Percentiles rank a stretch among this genome's conserved stretches.
Conservation (phyloP, 352 stramenopile genomes). For the Pythium sukuiense region DNA sequence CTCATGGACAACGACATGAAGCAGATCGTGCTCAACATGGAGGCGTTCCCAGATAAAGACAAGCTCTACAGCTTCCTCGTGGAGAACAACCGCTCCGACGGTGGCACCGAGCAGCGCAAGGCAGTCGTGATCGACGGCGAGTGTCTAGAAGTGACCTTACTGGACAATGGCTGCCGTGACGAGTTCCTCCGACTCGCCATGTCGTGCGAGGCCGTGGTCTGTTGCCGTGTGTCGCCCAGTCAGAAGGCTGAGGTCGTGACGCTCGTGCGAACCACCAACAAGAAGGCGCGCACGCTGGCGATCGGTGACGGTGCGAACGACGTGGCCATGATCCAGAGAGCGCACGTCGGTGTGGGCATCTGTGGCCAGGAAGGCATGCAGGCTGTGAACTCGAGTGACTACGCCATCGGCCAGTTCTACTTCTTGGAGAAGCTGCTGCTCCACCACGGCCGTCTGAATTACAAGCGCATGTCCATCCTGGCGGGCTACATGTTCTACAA, state of each 20-base stretch:
- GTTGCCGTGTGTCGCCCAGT: conserved; percentile 77
- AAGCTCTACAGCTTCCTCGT: conserved; percentile 38
- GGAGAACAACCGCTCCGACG: conserved; percentile 8
- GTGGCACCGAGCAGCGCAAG: conserved; percentile 37
- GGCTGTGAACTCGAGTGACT: conserved; percentile 97
- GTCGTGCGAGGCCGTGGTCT: conserved; percentile 75
- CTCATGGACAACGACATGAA: conserved; percentile 89
- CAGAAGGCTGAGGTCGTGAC: conserved; percentile 83
- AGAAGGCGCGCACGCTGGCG: conserved; percentile 68
- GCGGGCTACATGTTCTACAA: conserved; percentile 99
- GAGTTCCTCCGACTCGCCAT: conserved; percentile 72
- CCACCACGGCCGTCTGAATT: conserved; percentile 97
- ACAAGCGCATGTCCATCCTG: conserved; percentile 93
- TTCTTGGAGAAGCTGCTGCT: conserved; percentile 94
- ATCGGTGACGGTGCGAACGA: conserved; percentile 95
- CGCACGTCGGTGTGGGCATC: conserved; percentile 91
- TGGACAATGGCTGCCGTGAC: conserved; percentile 48
- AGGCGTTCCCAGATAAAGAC: conserved; percentile 56
- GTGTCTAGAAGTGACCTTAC: conserved; percentile 60
- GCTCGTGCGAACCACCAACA: conserved; percentile 56
- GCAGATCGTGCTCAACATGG: conserved; percentile 66
- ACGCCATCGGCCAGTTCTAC: conserved; percentile 97
- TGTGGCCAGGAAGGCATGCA: conserved; percentile 91
- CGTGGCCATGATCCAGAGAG: conserved; percentile 93
- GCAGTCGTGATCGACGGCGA: conserved; percentile 73